Base-by-base conservation (phyloP, 2,329 filamentous ascomycete species). In the Pestalotiopsis sp. region DNA sequence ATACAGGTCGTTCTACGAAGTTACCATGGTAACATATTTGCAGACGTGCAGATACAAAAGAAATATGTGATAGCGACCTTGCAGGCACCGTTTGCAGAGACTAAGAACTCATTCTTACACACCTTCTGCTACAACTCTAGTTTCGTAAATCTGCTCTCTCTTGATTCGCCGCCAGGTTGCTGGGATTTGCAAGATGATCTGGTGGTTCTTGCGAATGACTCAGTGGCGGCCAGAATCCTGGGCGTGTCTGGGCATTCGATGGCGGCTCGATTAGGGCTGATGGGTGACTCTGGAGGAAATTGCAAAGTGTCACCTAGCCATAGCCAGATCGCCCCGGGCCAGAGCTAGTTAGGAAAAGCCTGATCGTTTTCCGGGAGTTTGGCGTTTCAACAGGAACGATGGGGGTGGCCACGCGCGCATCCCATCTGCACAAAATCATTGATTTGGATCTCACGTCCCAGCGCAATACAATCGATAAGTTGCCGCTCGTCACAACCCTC, bases 401-500 rank as follows among this genome's bases (percentile, higher is more conserved):
- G 14, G 23, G 3, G 57, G 11, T 23, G 23, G 57, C 57, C 57
- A 59, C 45, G 20, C 17, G 45, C 45, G 20, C 41, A 49, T 52
- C 45, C 45, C 45, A 23, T 52, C 17, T 17, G 20, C 14, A n/a
- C 17, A n/a, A 7, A 52, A 20, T 17, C 9, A 9, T 9, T 11
- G 20, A 20, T 52, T 52, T 52, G 17, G 5, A n/a, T n/a, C 17
- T 23, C 20, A n/a, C 7, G 17, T 52, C 6, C 20, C 6, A n/a
- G 17, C 25, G 62, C 62, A 65, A 13, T 49, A 39, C n/a, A 65
- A 65, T 65, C 62, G 62, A 65, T 65, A 65, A 65, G 62, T 55
- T 52, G 31, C 60, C 60, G 60, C 57, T 60, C 31, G 45, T 20
- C 45, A 52, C 45, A n/a, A 20, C 7, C 45, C 45, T 52, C 45